phyloP scores from a whole-genome alignment of 768 basidiomycete genomes.

The Pleurotus eryngii region DNA sequence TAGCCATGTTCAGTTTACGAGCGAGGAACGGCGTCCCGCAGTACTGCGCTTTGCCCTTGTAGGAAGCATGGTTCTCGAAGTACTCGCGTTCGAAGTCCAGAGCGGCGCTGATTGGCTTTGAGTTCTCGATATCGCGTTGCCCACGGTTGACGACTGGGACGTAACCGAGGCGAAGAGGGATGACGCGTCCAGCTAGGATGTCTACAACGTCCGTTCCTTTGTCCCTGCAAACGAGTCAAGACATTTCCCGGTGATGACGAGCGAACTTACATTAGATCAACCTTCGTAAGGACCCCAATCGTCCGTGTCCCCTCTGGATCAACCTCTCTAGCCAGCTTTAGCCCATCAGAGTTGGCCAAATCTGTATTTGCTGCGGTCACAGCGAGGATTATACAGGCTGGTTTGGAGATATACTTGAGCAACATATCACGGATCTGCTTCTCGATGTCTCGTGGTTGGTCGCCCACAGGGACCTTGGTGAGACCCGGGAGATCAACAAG shows the following conservation, averaged over 20 bases:
- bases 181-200: constrained; percentile 95
- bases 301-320: constrained; percentile 97
- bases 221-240: constrained; percentile 58
- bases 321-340: constrained; percentile 94
- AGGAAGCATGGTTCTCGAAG: constrained; percentile 93
- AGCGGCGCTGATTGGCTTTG: constrained; percentile 81
- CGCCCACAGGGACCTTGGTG: constrained; percentile 92
- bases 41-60: constrained; percentile 91
- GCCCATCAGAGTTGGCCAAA: constrained; percentile 96
- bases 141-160: constrained; percentile 99
- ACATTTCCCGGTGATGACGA: not conserved
- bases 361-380: constrained; percentile 96
- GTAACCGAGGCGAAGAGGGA: constrained; percentile 93
- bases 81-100: constrained; percentile 88
- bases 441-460: constrained; percentile 97
- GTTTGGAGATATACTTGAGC: constrained; percentile 90
- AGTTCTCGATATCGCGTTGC: constrained; percentile 91
- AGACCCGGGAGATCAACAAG: constrained; percentile 96
- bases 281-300: constrained; percentile 97
- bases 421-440: constrained; percentile 98
- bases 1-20: constrained; percentile 88
- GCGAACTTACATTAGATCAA: constrained; percentile 87
- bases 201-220: constrained; percentile 97
- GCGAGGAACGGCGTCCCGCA: constrained; percentile 98
- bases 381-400: constrained; percentile 94